Percentiles rank a stretch among this genome's conserved stretches.
These are phyloP conservation scores for Claviceps quebecensis DNA, from an alignment of 2,329 filamentous ascomycete genomes.

Conservation along the genomic window DNA sequence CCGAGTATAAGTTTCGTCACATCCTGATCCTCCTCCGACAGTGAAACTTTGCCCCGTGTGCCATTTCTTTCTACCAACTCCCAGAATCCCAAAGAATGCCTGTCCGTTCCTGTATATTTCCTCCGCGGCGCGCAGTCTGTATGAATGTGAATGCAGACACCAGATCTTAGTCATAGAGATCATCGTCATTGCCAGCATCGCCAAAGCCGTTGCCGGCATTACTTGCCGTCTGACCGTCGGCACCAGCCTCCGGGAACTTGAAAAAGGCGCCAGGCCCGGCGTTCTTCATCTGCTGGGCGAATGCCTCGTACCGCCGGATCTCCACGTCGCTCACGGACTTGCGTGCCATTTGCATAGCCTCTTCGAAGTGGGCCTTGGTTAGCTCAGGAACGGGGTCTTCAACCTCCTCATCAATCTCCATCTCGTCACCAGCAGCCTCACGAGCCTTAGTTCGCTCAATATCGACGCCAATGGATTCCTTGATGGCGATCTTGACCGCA, in stretches of 20 bases:
- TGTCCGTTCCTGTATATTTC: too few relatives aligned
- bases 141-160: conserved; percentile 34
- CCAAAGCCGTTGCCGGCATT: conserved; percentile 55
- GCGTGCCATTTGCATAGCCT: conserved; percentile 91
- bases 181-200: conserved; percentile 84
- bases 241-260: conserved; percentile 74
- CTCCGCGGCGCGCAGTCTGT: too few relatives aligned
- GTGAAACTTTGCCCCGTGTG: conserved; percentile 9
- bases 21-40: neutral
- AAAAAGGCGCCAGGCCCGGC: conserved; percentile 91
- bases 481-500: conserved; percentile 98
- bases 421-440: conserved; percentile 72
- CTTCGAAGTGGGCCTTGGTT: conserved; percentile 93
- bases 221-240: conserved; percentile 48
- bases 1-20: conserved; percentile 1
- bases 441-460: conserved; percentile 85
- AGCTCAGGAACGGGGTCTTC: conserved; percentile 94
- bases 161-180: conserved; percentile 81
- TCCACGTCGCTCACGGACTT: conserved; percentile 92
- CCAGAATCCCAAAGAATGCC: conserved; percentile 12
- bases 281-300: conserved; percentile 98
- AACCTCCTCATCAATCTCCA: conserved; percentile 51
- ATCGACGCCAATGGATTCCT: conserved; percentile 79
- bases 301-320: conserved; percentile 95
- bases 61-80: conserved; percentile 23